Conservation (phyloP, 2,329 filamentous ascomycete species). For the Pseudocercospora cruenta region DNA sequence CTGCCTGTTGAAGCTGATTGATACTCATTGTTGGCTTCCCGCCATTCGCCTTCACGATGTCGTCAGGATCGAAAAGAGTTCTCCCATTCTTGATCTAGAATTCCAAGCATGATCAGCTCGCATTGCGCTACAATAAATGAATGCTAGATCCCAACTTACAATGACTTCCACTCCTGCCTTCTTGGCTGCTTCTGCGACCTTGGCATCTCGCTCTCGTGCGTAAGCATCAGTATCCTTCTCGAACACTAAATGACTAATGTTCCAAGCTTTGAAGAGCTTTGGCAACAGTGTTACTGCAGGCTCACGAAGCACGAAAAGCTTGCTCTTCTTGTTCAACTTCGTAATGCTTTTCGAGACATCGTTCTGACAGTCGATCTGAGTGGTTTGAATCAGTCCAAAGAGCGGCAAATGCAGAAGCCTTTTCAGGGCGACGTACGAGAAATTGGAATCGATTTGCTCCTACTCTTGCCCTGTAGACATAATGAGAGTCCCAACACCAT, state of each 20-base stretch:
- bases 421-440: conserved; percentile 41
- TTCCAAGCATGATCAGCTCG: background rate
- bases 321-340: conserved; percentile 70
- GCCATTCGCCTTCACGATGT: conserved; percentile 66
- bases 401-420: background rate
- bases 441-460: conserved; percentile 77
- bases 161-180: conserved; percentile 70
- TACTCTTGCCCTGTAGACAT: conserved; percentile 72
- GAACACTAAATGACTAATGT: conserved; percentile 75
- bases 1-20: conserved; percentile 64
- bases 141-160: conserved; percentile 16
- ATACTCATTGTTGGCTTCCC: conserved; percentile 77
- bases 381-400: background rate
- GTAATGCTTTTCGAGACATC: conserved; percentile 70
- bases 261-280: conserved; percentile 74
- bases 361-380: conserved; percentile 68
- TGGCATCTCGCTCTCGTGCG: conserved; percentile 64
- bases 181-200: conserved; percentile 62
- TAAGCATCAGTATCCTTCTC: conserved; percentile 80
- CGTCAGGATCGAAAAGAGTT: conserved; percentile 74
- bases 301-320: conserved; percentile 72
- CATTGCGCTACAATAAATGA: background rate
- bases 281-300: conserved; percentile 71
- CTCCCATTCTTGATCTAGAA: conserved; percentile 57
- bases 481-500: conserved; percentile 68